Base-by-base conservation (phyloP, 805 yeast species). In the Hanseniaspora hatyaiensis region DNA sequence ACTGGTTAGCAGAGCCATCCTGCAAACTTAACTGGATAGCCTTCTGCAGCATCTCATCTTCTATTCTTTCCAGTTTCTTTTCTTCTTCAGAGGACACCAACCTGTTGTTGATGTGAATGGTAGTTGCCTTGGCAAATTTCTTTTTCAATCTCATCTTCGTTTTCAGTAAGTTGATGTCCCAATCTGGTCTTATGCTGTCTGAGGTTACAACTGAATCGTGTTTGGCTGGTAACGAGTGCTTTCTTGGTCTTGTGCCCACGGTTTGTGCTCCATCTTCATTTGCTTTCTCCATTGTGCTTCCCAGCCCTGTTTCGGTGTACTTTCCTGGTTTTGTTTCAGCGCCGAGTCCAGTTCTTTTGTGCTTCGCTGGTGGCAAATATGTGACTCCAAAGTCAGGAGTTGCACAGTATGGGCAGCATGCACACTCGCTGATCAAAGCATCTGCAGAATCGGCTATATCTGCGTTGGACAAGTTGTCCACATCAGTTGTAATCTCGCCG, bases 331-430 rank as follows among this genome's bases (percentile, higher is more conserved):
- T 39, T 20, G 53, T 45, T 58, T 64, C 24, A 92, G 83, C 4
- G 74, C 59, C 4, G 64, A 62, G 0, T 81, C 81, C 24, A 68
- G 73, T 3, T 77, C 60, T 0, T 89, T 88, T 2, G 77, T 72
- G 51, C 65, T 62, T 47, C 78, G 66, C 43, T 65, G 80, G 82
- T 1, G 89, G 80, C n/a, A 73, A 71, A 61, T 84, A 89, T 0
- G 82, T 77, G 9, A 89, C 80, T 6, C 95, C 94, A 62, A 88
- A 86, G 56, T 82, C 77, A 3, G 83, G 71, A 65, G 80, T 78
- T 1, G 95, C 94, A 67, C 98, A 89, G 60, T 82, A 89, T 0
- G 97, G 97, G 61, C 98, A 89, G 54, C 75, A 73, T 2, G 95
- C 89, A 1, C 89, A 82, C 59, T 88, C 96, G 12, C 94, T 80